Base-by-base conservation (phyloP, 495 filamentous ascomycete species). In the Talaromyces ruber region DNA sequence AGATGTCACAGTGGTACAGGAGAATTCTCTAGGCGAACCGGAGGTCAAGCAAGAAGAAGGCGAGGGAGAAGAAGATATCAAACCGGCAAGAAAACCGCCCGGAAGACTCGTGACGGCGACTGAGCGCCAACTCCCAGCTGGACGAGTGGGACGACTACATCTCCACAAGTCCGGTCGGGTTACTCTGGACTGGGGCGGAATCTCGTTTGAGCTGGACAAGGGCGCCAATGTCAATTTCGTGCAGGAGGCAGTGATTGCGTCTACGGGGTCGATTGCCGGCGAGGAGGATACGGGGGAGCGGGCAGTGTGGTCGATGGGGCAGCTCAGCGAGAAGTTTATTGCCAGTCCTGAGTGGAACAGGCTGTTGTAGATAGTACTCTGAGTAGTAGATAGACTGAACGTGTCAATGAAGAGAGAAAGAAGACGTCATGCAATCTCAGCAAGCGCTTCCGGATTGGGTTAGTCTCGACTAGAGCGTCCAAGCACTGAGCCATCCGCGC, bases 91-190 rank as follows among this genome's bases (percentile, higher is more conserved):
- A 14, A 61, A 60, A 26, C 56, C 45, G 2, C 58, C 65, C 43
- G 63, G 29, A 21, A 65, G 72, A 61, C 64, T 78, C 51, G 67
- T 79, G 56, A 79, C 78, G 5, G 76, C 73, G 0, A 67, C 71
- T 21, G 68, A 73, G 54, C 71, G 73, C 65, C 61, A 71, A 52
- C 79, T 88, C 50, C 78, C 81, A 47, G 78, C 82, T 2, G 87
- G 80, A 21, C 80, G 78, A 37, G 77, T 82, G 30, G 85, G 79
- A 66, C 84, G 83, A 28, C 66, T 81, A 30, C 84, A 80, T 56
- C 78, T 84, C 5, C 80, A 84, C 68, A 73, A 73, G 11, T 80
- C 78, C 37, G 79, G 79, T 5, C 69, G 71, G 14, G 72, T 82
- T 25, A 77, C 73, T 14, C 69, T 81, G 64, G 72, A 78, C 45